Evolutionary conservation across 495 filamentous ascomycete species (phyloP), one percentile per base, ranked within the genome.

Genomic region (Geoglossum glabrum): DNA sequence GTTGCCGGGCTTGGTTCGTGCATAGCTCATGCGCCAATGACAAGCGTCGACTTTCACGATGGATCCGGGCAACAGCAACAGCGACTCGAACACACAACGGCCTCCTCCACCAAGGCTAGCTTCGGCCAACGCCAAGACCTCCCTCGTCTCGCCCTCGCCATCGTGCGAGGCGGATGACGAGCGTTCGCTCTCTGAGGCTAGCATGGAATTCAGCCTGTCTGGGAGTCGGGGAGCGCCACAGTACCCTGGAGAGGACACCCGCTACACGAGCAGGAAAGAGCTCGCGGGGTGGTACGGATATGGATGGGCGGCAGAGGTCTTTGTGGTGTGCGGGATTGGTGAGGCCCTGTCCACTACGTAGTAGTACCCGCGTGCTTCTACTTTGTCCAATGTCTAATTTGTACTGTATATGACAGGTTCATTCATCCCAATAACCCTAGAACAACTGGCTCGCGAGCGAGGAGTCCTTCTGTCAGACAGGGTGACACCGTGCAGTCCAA

Each of bases 231-330:
- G 28, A 15, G 21, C 40, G 25, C 73, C 74, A 17, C 69, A 71
- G 17, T 96, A 90, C 67, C 74, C 75, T 9, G 88, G 84, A 36
- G 88, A 97, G 69, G 92, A 98, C 69, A 87, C 84, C 31, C 80
- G 92, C 17, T 75, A 81, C 36, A 98, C 92, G 9, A 95, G 87
- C 66, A 73, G 70, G 60, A 89, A 85, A 67, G 92, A 98, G 73
- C 78, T 96, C 33, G 77, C 78, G 11, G 92, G 92, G 57, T 98
- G 90, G 87, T 97, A 95, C 69, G 84, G 85, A 61, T 97, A 98
- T 74, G 86, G 83, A 49, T 98, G 90, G 77, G 92, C 92, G 21
- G 87, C 90, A n/a, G 92, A 98, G 69, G 89, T 95, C 45, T 98
- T 95, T 65, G 86, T 94, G 13, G 85, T 98, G 40, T 98, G 92